These are phyloP conservation scores for Solanum habrochaites DNA, from an alignment of 257 asterid species.

Conservation along the genomic window DNA sequence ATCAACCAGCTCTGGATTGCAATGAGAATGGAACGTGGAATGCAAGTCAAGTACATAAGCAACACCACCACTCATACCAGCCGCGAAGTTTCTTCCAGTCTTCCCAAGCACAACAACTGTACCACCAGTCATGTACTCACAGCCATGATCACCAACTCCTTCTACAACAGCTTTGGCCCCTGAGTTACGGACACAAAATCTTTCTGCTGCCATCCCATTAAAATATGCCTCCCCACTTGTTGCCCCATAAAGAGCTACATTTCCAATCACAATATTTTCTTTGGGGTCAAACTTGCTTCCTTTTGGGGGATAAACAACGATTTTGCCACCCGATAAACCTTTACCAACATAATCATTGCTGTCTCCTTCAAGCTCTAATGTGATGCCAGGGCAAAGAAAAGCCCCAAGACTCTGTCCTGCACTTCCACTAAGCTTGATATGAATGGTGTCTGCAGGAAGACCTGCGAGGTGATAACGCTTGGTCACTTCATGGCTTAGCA, in stretches of 20 bases:
- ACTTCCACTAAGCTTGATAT: constrained; percentile 82
- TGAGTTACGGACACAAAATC: constrained; percentile 96
- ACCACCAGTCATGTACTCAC: constrained; percentile 99
- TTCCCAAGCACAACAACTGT: constrained; percentile 81
- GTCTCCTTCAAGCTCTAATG: constrained; percentile 96
- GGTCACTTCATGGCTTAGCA: constrained; percentile 95
- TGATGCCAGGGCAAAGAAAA: constrained; percentile 88
- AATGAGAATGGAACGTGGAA: constrained; percentile 55
- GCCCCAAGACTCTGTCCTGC: constrained; percentile 99
- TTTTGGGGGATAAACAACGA: constrained; percentile 83
- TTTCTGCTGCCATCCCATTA: constrained; percentile 98
- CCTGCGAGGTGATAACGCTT: constrained; percentile 67
- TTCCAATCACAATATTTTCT: constrained; percentile 94
- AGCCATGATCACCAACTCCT: constrained; percentile 99
- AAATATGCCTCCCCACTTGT: constrained; percentile 94
- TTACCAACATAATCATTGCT: constrained; percentile 98
- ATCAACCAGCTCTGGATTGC: constrained; percentile 90
- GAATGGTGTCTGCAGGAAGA: constrained; percentile 81
- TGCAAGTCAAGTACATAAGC: constrained; percentile 85
- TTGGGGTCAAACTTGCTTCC: constrained; percentile 83
- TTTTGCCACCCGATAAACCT: constrained; percentile 94
- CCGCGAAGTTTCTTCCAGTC: constrained; percentile 96
- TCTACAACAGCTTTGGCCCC: constrained; percentile 97
- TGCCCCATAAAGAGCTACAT: constrained; percentile 96
- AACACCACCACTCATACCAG: constrained; percentile 98